These are phyloP conservation scores for Panicum virgatum DNA, from an alignment of 202 grass and related monocot species.

Conservation along the genomic window DNA sequence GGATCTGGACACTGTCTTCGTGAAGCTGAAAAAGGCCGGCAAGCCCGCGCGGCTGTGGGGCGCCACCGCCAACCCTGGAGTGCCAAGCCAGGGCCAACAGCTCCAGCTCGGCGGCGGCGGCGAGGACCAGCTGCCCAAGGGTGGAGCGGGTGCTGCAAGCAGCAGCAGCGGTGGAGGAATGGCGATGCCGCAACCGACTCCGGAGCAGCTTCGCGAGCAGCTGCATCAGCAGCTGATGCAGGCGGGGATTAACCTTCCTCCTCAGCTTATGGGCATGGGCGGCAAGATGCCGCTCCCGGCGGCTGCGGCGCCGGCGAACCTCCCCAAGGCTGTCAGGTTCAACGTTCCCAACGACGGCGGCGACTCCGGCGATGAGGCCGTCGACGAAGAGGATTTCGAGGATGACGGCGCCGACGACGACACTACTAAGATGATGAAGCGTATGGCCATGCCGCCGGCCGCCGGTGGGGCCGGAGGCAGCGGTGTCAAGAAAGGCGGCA, in stretches of 20 bases:
- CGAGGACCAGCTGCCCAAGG: constrained; percentile 37
- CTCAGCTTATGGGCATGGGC: constrained; percentile 41
- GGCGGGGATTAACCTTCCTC: constrained; percentile 56
- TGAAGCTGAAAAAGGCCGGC: constrained; percentile 66
- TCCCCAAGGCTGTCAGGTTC: constrained; percentile 44
- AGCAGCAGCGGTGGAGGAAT: neutral
- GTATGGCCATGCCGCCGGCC: constrained; percentile 16
- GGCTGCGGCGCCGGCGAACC: constrained; percentile 10
- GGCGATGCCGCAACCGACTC: constrained; percentile 41
- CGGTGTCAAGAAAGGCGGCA: constrained; percentile 28
- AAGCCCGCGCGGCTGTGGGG: constrained; percentile 70
- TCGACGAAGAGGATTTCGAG: constrained; percentile 50
- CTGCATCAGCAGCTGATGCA: constrained; percentile 61
- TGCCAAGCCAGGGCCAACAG: constrained; percentile 50
- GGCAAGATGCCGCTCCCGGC: constrained; percentile 53
- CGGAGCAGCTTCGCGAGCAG: constrained; percentile 60
- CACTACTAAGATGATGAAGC: constrained; percentile 27
- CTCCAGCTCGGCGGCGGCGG: constrained; percentile 42
- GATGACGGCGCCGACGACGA: constrained; percentile 48
- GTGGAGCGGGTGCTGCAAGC: neutral
- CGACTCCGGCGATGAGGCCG: constrained; percentile 44
- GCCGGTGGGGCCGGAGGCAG: neutral
- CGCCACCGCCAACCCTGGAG: constrained; percentile 42
- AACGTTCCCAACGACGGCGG: constrained; percentile 36
- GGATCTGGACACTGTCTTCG: constrained; percentile 68